These are phyloP conservation scores for Albugo laibachii DNA, from an alignment of 352 stramenopile genomes.

Conservation along the genomic window DNA sequence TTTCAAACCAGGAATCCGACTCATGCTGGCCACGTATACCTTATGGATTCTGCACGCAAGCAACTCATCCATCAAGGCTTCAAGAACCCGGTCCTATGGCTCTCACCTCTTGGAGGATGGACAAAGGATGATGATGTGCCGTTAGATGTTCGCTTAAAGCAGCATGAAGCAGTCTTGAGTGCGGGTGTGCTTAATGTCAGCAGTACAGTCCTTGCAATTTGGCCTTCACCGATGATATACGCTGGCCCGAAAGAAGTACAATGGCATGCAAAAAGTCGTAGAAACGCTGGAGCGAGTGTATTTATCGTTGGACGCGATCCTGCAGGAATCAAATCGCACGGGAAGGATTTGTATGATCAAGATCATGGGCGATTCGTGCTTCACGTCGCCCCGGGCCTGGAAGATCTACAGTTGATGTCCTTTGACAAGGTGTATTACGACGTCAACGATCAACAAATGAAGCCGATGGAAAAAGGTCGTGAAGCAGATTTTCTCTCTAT, in stretches of 20 bases:
- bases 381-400: constrained; percentile 90
- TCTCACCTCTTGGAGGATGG: constrained; percentile 93
- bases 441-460: constrained; percentile 95
- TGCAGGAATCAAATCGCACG: constrained; percentile 93
- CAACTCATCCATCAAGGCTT: constrained; percentile 85
- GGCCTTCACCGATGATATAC: constrained; percentile 98
- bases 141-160: constrained; percentile 92
- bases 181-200: constrained; percentile 87
- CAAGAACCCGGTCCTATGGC: constrained; percentile 95
- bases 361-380: constrained; percentile 95
- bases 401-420: constrained; percentile 87
- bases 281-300: constrained; percentile 91
- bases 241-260: constrained; percentile 94
- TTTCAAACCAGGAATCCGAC: constrained; percentile 98
- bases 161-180: constrained; percentile 86
- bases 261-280: constrained; percentile 95
- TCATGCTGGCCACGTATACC: constrained; percentile 93
- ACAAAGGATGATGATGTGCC: constrained; percentile 97
- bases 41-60: constrained; percentile 93
- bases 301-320: constrained; percentile 96
- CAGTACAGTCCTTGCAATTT: constrained; percentile 96
- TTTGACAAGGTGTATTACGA: constrained; percentile 97
- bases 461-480: constrained; percentile 81
- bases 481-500: constrained; percentile 96
- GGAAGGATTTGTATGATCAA: constrained; percentile 88